Base-by-base conservation (phyloP, 2,329 filamentous ascomycete species). In the Apiospora pterosperma region DNA sequence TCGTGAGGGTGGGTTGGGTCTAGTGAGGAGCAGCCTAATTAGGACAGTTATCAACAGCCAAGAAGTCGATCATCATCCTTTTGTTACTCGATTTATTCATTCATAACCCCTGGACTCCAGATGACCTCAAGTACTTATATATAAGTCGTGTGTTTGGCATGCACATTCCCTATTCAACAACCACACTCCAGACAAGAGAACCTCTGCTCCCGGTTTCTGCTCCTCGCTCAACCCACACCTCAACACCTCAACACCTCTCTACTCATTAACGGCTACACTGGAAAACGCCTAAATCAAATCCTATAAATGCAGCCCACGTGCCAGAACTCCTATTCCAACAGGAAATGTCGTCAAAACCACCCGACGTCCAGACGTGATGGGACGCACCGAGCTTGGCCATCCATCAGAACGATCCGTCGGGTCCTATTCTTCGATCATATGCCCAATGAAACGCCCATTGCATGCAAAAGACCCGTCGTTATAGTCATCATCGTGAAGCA, bases 401-500 rank as follows among this genome's bases (percentile, higher is more conserved):
- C 14, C 44, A 14, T 52, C 44, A 31, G 44, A 52, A 52, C 16
- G 44, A 19, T 28, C 14, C 44, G 25, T 31, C 23, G 19, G 16
- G 23, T 52, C 44, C 44, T 25, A 52, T 28, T 52, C 44, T 52
- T 31, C 19, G 25, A 31, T 52, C 44, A 52, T 31, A 52, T 52
- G 44, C 25, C 44, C 48, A 55, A 55, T 34, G 48, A 63, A 67
- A 81, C 81, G 79, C 78, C 80, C 79, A 75, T 75, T 74, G 74
- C 73, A 81, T 80, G 78, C 78, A 80, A 72, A 75, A 79, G 72
- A 78, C 75, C 76, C 70, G 73, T 78, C 79, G 75, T 81, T 70
- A 78, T 77, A 80, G 65, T 76, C 74, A 65, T 82, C 73, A 81
- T 81, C 79, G 74, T 82, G 71, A 78, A 76, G 69, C 69, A 69